phyloP scores from a whole-genome alignment of 805 yeast species.

The Candida corydali region DNA sequence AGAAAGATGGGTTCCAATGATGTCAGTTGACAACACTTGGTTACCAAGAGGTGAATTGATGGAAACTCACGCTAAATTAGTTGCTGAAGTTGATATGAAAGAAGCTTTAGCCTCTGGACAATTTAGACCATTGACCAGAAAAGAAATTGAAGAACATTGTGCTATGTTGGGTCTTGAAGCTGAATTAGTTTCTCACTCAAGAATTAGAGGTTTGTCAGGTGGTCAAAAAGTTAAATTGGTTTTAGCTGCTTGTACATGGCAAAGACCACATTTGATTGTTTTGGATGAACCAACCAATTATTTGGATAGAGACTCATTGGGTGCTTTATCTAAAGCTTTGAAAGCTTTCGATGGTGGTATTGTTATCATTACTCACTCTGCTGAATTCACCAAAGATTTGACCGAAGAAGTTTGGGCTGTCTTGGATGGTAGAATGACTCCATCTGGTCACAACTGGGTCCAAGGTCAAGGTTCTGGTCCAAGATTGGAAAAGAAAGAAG shows the following conservation, averaged over 20 bases:
- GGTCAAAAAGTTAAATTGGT: slow-evolving; percentile 99
- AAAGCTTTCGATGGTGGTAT: slow-evolving; percentile 99
- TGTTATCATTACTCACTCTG: slow-evolving; percentile 99
- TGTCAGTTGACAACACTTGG: slow-evolving; percentile 99
- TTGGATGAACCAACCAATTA: slow-evolving; percentile 99
- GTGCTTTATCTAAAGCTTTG: slow-evolving; percentile 98
- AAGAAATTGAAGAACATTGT: slow-evolving; percentile 99
- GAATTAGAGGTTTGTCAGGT: slow-evolving; percentile 99
- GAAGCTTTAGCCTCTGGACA: slow-evolving; percentile 99
- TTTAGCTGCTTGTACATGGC: slow-evolving; percentile 99
- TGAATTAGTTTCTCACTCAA: slow-evolving; percentile 98
- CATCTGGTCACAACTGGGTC: slow-evolving; percentile 99
- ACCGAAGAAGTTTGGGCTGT: slow-evolving; percentile 99
- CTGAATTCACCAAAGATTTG: slow-evolving; percentile 98
- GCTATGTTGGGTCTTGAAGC: slow-evolving; percentile 97
- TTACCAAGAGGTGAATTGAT: slow-evolving; percentile 94
- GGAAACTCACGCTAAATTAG: slow-evolving; percentile 94
- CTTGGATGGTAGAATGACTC: slow-evolving; percentile 95
- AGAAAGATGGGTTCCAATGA: slow-evolving; percentile 99
- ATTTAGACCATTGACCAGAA: slow-evolving; percentile 99
- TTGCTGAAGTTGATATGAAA: slow-evolving; percentile 99
- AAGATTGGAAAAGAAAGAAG: slow-evolving; percentile 96
- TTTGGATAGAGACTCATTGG: slow-evolving; percentile 98
- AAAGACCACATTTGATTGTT: slow-evolving; percentile 99
- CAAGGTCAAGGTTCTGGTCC: slow-evolving; percentile 99